Evolutionary conservation across 1,284 basidiomycete genomes (phyloP).

Genomic region (Ustilago cynodontis): DNA sequence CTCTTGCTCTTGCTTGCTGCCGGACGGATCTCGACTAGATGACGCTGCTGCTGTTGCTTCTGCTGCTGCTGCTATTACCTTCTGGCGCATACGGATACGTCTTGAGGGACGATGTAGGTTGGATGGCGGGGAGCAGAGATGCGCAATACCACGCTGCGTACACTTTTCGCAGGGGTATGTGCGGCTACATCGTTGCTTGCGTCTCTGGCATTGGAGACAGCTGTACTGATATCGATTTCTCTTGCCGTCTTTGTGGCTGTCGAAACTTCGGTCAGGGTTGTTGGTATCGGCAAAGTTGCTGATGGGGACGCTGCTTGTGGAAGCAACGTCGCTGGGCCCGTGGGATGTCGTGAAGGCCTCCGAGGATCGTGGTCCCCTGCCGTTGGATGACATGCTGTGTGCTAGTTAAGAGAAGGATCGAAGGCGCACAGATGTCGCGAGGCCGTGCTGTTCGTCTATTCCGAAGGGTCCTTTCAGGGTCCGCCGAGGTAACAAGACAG

Average conservation of each 20-base stretch:
- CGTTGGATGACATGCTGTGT: neutral
- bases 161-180: slow-evolving; percentile 50
- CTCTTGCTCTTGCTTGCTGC: slow-evolving; percentile 2
- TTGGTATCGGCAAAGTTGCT: neutral
- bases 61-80: slow-evolving; percentile 12
- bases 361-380: neutral
- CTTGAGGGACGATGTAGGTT: slow-evolving; percentile 40
- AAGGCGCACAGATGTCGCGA: no score
- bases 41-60: no score
- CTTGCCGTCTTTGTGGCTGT: slow-evolving; percentile 26
- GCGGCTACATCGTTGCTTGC: slow-evolving; percentile 46
- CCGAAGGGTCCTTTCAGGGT: no score
- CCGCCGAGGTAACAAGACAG: no score
- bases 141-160: slow-evolving; percentile 41
- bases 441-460: no score
- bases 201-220: slow-evolving; percentile 46
- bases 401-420: neutral
- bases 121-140: slow-evolving; percentile 39
- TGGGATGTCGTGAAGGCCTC: neutral
- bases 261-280: slow-evolving; percentile 18
- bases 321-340: neutral
- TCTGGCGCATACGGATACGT: slow-evolving; percentile 43
- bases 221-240: slow-evolving; percentile 52
- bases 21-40: neutral
- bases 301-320: slow-evolving; percentile 1